Evolutionary conservation across 352 stramenopile genomes (phyloP).

Genomic region (Phytopythium vexans): DNA sequence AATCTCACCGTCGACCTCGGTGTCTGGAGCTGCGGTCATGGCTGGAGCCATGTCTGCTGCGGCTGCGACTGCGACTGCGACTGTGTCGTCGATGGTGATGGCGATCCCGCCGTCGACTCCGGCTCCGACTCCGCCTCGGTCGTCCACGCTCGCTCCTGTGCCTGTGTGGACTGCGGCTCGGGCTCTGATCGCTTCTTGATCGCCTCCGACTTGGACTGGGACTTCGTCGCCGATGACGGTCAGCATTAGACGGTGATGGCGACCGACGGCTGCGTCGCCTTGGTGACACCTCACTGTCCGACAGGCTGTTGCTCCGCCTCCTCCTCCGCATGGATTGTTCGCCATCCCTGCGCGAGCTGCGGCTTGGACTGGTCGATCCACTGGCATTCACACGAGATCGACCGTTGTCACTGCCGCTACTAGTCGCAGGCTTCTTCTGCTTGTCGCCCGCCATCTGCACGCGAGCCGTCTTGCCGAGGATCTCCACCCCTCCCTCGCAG

Average conservation of each 20-base stretch:
- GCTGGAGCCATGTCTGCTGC: too few relatives aligned
- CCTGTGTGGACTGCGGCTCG: not conserved
- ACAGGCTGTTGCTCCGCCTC: not conserved
- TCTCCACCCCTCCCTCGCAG: constrained; percentile 39
- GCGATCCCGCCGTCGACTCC: not conserved
- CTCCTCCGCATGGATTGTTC: not conserved
- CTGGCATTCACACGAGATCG: not conserved
- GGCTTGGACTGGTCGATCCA: not conserved
- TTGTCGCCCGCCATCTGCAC: constrained; percentile 66
- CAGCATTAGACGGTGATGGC: too few relatives aligned
- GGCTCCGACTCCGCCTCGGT: not conserved
- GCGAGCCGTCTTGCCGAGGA: constrained; percentile 70
- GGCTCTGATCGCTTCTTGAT: not conserved
- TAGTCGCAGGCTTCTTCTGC: constrained; percentile 8
- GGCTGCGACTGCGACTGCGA: too few relatives aligned
- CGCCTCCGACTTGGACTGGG: not conserved
- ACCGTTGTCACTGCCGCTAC: not conserved
- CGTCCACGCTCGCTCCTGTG: not conserved
- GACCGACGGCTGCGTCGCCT: not conserved
- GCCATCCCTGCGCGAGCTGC: not conserved
- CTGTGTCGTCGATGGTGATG: too few relatives aligned
- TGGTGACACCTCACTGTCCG: not conserved
- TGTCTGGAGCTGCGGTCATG: too few relatives aligned
- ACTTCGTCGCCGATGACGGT: not conserved
- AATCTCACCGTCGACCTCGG: too few relatives aligned